Percentiles rank a stretch among this genome's conserved stretches.
Conservation (phyloP, 1,284 basidiomycete species). For the Boletellus deceptivus region DNA sequence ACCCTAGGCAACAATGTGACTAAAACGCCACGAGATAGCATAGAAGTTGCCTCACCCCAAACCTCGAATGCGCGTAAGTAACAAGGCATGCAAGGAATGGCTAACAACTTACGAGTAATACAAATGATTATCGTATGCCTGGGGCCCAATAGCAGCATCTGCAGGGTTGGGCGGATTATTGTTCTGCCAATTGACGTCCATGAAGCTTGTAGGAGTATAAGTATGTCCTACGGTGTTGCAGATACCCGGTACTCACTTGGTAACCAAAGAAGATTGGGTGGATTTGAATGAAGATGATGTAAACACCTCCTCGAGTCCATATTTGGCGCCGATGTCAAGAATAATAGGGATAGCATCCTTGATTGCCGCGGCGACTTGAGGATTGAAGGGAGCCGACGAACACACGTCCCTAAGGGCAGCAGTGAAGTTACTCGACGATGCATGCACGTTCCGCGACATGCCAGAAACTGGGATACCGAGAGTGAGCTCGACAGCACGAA, state of each 20-base stretch:
- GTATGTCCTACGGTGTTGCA: background rate
- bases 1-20: slow-evolving; percentile 42
- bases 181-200: slow-evolving; percentile 75
- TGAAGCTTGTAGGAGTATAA: slow-evolving; percentile 51
- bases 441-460: slow-evolving; percentile 30
- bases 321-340: slow-evolving; percentile 38
- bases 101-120: slow-evolving; percentile 57
- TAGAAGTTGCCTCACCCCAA: slow-evolving; percentile 54
- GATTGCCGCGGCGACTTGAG: slow-evolving; percentile 46
- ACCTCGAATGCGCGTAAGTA: slow-evolving; percentile 38
- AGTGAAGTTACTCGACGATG: slow-evolving; percentile 42
- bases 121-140: slow-evolving; percentile 77
- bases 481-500: slow-evolving; percentile 61
- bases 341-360: slow-evolving; percentile 51
- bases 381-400: slow-evolving; percentile 36
- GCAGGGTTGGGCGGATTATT: slow-evolving; percentile 68
- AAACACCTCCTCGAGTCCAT: slow-evolving; percentile 32
- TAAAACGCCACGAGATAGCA: slow-evolving; percentile 5
- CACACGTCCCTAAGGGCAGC: slow-evolving; percentile 38
- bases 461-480: slow-evolving; percentile 59
- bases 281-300: slow-evolving; percentile 17
- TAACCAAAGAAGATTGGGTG: slow-evolving; percentile 40
- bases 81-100: background rate
- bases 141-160: slow-evolving; percentile 62
- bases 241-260: slow-evolving; percentile 33